phyloP scores from a whole-genome alignment of 2,329 filamentous ascomycete genomes.

The Penicillium aurantiogriseum region DNA sequence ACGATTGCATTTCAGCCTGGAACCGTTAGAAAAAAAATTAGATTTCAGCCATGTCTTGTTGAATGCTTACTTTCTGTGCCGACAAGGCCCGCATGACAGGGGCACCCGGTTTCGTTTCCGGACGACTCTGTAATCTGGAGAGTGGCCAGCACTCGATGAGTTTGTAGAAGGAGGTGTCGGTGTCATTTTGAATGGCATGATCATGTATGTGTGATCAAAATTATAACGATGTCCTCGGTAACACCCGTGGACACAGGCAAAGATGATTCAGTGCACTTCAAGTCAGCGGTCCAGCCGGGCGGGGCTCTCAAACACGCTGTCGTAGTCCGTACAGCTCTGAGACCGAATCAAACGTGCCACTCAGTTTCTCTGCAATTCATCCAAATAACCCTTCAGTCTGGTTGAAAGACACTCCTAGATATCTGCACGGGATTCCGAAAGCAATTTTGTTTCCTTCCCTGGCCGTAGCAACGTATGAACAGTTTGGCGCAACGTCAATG shows the following conservation, averaged over 20 bases:
- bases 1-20: conserved; percentile 85
- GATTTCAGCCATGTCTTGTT: conserved; percentile 4
- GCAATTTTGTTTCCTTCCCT: not conserved
- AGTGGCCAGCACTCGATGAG: conserved; percentile 72
- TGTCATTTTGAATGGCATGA: conserved; percentile 31
- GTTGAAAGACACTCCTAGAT: not conserved
- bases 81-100: conserved; percentile 85
- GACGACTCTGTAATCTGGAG: conserved; percentile 84
- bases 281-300: not conserved
- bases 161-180: conserved; percentile 56
- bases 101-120: conserved; percentile 90
- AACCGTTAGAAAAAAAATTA: conserved; percentile 11
- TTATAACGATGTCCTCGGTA: too few species aligned
- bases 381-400: not conserved
- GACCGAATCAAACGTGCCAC: not conserved
- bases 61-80: conserved; percentile 76
- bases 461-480: not conserved
- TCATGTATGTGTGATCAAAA: not conserved
- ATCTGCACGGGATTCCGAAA: not conserved
- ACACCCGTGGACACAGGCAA: not conserved
- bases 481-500: conserved; percentile 1
- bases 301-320: not conserved
- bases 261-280: not conserved
- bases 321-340: not conserved
- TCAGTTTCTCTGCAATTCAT: not conserved